A percentile compares a stretch with the other conserved stretches of the same genome.
phyloP scores from a whole-genome alignment of 192 early-diverging fungal species.

The Backusella australiensis region DNA sequence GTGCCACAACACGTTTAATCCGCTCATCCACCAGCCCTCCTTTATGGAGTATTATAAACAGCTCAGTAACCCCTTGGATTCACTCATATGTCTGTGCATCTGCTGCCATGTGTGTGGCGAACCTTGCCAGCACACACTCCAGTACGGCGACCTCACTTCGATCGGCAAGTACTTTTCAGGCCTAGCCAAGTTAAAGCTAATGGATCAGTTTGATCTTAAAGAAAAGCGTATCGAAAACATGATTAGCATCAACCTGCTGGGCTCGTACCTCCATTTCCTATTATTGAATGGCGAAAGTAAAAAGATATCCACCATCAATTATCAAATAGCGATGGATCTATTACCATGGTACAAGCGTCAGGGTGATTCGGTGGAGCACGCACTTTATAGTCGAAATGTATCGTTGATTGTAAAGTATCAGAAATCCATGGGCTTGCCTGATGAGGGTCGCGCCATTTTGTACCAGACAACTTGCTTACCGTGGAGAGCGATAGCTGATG shows the following conservation, averaged over 20 bases:
- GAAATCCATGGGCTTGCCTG: neutral
- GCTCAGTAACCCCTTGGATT: neutral
- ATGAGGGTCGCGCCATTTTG: neutral
- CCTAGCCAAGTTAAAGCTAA: neutral
- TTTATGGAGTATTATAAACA: neutral
- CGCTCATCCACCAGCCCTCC: neutral
- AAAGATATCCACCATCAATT: neutral
- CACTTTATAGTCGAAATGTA: neutral
- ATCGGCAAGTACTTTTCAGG: neutral
- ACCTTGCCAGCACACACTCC: neutral
- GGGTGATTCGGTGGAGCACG: neutral
- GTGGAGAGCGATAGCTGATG: neutral
- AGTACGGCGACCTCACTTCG: neutral
- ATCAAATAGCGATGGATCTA: neutral
- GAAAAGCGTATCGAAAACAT: neutral
- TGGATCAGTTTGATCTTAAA: neutral
- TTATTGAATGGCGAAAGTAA: neutral
- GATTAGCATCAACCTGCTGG: neutral
- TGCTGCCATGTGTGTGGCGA: neutral
- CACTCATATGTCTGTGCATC: neutral
- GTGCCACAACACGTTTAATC: neutral
- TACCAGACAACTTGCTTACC: neutral
- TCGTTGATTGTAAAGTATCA: neutral
- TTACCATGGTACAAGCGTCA: neutral
- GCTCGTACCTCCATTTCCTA: neutral